These are phyloP conservation scores for Colletotrichum lini DNA, from an alignment of 2,329 filamentous ascomycete species.

Conservation along the genomic window DNA sequence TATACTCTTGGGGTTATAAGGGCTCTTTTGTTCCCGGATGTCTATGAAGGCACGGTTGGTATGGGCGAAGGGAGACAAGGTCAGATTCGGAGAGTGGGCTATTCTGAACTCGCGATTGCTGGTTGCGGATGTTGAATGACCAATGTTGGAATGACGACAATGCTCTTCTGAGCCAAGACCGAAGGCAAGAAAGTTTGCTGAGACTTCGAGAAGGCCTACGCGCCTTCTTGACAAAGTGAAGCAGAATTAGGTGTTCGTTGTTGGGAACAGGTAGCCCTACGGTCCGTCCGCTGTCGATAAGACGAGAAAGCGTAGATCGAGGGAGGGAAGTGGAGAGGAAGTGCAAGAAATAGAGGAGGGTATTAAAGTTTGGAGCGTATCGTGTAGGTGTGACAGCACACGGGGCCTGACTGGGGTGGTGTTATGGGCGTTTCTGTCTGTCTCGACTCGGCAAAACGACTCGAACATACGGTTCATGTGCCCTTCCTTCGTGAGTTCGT, in stretches of 20 bases:
- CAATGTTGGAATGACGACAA: conserved; percentile 11
- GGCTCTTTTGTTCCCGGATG: background rate
- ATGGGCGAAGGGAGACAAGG: background rate
- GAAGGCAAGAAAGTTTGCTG: conserved; percentile 5
- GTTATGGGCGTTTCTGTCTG: conserved; percentile 7
- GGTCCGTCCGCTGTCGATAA: conserved; percentile 18
- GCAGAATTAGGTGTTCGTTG: conserved; percentile 13
- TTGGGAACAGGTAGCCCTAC: conserved; percentile 1
- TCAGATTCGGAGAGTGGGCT: background rate
- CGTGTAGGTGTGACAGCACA: conserved; percentile 1
- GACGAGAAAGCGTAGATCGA: conserved; percentile 7
- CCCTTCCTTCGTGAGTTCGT: conserved; percentile 9
- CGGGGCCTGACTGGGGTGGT: conserved; percentile 1
- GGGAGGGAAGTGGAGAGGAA: background rate
- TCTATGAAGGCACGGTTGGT: background rate
- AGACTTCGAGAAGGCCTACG: conserved; percentile 15
- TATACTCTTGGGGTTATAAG: background rate
- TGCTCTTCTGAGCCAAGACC: conserved; percentile 15
- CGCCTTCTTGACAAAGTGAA: background rate
- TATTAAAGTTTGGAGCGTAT: conserved; percentile 12
- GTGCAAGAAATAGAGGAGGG: conserved; percentile 5
- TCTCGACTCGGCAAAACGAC: conserved; percentile 10
- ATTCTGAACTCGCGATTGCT: background rate
- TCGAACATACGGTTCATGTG: conserved; percentile 19
- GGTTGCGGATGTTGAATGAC: background rate